phyloP scores from a whole-genome alignment of 202 grass and related monocot species.

The Cymbopogon flexuosus region DNA sequence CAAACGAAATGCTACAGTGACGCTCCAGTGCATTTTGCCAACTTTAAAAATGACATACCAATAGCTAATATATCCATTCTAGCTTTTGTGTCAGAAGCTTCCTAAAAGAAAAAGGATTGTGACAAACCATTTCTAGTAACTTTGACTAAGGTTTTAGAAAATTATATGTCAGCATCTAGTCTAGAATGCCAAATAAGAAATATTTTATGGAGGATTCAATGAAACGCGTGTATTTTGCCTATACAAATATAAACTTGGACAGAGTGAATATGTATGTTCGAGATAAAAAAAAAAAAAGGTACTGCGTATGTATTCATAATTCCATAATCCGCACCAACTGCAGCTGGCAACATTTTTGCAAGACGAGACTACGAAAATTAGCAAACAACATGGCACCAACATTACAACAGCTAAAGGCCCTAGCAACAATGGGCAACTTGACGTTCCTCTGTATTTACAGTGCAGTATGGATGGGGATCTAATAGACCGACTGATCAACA shows the following conservation, averaged over 20 bases:
- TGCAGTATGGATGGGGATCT: background rate
- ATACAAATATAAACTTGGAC: background rate
- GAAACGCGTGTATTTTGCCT: background rate
- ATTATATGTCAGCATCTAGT: background rate
- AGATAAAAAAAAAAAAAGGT: background rate
- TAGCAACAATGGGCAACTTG: background rate
- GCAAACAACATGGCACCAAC: background rate
- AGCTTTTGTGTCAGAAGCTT: too few relatives aligned
- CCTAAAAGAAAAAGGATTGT: background rate
- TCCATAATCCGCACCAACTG: background rate
- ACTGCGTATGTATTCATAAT: background rate
- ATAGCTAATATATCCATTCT: too few relatives aligned
- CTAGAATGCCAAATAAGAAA: background rate
- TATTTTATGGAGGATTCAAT: background rate
- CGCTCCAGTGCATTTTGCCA: too few relatives aligned
- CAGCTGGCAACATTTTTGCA: background rate
- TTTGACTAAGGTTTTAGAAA: background rate
- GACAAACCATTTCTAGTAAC: background rate
- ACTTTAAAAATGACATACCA: too few relatives aligned
- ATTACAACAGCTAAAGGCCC: background rate
- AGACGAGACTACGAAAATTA: background rate
- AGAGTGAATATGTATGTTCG: background rate
- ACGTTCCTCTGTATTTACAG: background rate
- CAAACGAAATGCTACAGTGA: too few relatives aligned
- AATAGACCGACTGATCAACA: background rate